A percentile compares a stretch with the other conserved stretches of the same genome.
phyloP scores from a whole-genome alignment of 2,329 filamentous ascomycete species.

The Botrytis byssoidea region DNA sequence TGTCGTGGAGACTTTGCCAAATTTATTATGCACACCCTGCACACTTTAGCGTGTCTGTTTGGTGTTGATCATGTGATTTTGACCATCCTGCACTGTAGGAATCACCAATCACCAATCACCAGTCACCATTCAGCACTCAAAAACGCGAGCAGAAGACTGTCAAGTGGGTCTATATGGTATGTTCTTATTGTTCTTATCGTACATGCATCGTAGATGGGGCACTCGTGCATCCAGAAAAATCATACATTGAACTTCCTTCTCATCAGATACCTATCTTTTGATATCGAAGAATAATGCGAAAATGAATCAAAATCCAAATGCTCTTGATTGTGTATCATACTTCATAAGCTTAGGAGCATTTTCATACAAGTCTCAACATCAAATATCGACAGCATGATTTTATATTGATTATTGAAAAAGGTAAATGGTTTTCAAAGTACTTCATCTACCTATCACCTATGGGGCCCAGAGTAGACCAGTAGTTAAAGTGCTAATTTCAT shows the following conservation, averaged over 20 bases:
- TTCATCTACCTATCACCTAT: background rate
- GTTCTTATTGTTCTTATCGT: background rate
- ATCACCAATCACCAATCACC: background rate
- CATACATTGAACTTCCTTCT: background rate
- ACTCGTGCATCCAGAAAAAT: background rate
- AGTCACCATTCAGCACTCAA: background rate
- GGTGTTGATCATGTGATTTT: background rate
- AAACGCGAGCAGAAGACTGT: background rate
- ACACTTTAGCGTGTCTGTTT: background rate
- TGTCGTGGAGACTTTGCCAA: background rate
- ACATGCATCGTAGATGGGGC: background rate
- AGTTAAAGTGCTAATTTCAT: constrained; percentile 18
- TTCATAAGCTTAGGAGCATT: background rate
- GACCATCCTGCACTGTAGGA: too few species aligned
- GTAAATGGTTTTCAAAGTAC: background rate
- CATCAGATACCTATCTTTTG: background rate
- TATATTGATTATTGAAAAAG: background rate
- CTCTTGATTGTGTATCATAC: fast-evolving
- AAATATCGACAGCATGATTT: background rate
- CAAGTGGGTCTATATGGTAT: background rate
- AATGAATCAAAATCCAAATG: fast-evolving
- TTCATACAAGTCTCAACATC: background rate
- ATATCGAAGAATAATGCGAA: background rate
- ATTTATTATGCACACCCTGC: background rate
- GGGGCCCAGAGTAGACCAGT: background rate